Percentiles rank a stretch among this genome's conserved stretches.
Conservation (phyloP, 2,329 filamentous ascomycete species). For the Fusarium graminum region DNA sequence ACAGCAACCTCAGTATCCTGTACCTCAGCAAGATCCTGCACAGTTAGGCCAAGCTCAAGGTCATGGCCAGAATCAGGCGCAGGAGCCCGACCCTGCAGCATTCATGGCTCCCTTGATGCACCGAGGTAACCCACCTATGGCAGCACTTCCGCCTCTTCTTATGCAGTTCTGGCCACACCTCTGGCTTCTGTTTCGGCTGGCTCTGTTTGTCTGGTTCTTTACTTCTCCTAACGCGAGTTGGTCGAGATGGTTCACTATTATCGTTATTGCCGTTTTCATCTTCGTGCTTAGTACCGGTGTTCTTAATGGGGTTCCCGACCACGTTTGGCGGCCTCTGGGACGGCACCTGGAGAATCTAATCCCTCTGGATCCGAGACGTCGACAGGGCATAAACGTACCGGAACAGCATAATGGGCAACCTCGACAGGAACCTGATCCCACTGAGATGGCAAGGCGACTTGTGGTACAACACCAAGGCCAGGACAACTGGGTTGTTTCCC, state of each 20-base stretch:
- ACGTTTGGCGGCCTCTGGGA: conserved; percentile 68
- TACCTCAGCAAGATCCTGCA: conserved; percentile 48
- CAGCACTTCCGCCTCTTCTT: conserved; percentile 52
- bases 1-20: conserved; percentile 37
- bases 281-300: conserved; percentile 72
- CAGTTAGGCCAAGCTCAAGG: conserved; percentile 38
- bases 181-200: conserved; percentile 70
- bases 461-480: conserved; percentile 56
- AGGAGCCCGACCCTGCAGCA: conserved; percentile 48
- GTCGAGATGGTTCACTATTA: conserved; percentile 69
- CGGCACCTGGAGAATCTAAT: conserved; percentile 71
- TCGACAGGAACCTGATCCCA: conserved; percentile 59
- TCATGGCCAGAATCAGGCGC: conserved; percentile 37
- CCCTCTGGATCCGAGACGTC: conserved; percentile 59
- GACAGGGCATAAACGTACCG: conserved; percentile 40
- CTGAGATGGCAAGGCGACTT: conserved; percentile 66
- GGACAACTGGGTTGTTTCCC: conserved; percentile 53
- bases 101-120: conserved; percentile 49
- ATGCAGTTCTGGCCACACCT: conserved; percentile 68
- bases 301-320: conserved; percentile 67
- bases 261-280: conserved; percentile 65
- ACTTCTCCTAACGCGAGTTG: conserved; percentile 70
- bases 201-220: conserved; percentile 74
- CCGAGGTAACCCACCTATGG: conserved; percentile 56
- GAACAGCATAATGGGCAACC: conserved; percentile 43